Conservation (phyloP, 306 rosid species). For the Fagus crenata region DNA sequence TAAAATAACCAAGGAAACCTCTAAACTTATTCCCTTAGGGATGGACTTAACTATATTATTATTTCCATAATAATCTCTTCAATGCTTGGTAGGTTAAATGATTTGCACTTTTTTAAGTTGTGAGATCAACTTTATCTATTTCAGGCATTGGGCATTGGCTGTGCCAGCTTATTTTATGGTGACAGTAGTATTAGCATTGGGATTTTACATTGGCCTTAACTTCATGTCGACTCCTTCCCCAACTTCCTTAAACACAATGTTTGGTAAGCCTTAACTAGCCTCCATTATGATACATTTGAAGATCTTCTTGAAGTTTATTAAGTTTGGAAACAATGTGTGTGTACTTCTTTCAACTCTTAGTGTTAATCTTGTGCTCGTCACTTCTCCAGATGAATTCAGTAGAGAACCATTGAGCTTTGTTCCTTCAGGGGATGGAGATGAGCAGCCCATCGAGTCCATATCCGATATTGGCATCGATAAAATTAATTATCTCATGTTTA, state of each 20-base stretch:
- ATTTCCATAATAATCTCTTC: not conserved
- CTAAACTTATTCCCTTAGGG: no score
- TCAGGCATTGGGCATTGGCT: conserved; percentile 94
- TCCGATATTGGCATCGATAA: conserved; percentile 61
- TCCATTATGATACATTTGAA: not conserved
- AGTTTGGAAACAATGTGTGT: not conserved
- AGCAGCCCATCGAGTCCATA: conserved; percentile 72
- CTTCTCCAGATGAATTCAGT: conserved; percentile 71
- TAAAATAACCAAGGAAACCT: no score
- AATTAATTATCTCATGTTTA: conserved; percentile 75
- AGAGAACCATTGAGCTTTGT: conserved; percentile 55
- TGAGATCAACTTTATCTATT: conserved; percentile 3
- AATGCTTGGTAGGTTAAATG: not conserved
- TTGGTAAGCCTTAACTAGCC: conserved; percentile 51
- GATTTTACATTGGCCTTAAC: conserved; percentile 81
- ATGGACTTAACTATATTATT: no score
- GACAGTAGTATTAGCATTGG: conserved; percentile 56
- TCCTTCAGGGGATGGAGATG: conserved; percentile 42
- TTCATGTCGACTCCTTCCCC: conserved; percentile 81
- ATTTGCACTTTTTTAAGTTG: not conserved
- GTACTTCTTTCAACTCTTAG: not conserved
- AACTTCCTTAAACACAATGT: conserved; percentile 58
- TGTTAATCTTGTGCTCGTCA: conserved; percentile 10
- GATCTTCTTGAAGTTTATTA: not conserved
- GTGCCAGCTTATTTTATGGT: conserved; percentile 75